Base-by-base conservation (phyloP, 768 basidiomycete genomes). In the Tulasnella calospora region DNA sequence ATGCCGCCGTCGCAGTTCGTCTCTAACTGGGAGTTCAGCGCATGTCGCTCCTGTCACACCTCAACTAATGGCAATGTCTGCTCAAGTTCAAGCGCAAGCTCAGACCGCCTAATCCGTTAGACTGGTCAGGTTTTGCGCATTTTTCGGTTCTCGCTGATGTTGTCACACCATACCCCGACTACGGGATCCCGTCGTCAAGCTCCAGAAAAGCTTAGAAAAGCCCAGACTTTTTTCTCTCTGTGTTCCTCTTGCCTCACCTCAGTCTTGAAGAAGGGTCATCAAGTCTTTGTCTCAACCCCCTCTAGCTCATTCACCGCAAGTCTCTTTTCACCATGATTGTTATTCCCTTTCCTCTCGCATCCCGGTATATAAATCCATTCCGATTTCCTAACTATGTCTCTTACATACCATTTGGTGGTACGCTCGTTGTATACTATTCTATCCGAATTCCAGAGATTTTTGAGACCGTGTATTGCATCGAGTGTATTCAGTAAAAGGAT, bases 401-500 rank as follows among this genome's bases (percentile, higher is more conserved):
- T n/a, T 72, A 72, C 30, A 23, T 46, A 46, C n/a, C 36, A 13
- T 40, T 23, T 41, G 41, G 71, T 72, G 71, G 44, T 72, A 72
- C 71, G n/a, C 74, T 41, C 44, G 44, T 21, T 75, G 74, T 75
- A 75, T 36, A 75, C 46, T 75, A 75, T 47, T 47, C 44, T 38
- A 75, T 27, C 19, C 44, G 44, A 75, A 75, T 75, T 47, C 71
- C 44, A 75, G 74, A 51, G 35, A 51, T 75, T 75, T 61, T 73
- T 73, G 71, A 73, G 71, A 47, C 71, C 70, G 36, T 41, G 41
- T 33, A 67, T 67, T 35, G 30, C 13, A 67, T 67, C 10, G 51
- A 51, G 21, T 51, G 51, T n/a, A 6, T n/a, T 21, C 51, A 17
- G 15, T 1, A 47, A 47, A 5, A 19, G 2, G 44, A 51, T 51